Percentiles rank a stretch among this genome's conserved stretches.
Conservation (phyloP, 1,139 yeast species). For the Candida buenavistaensis region DNA sequence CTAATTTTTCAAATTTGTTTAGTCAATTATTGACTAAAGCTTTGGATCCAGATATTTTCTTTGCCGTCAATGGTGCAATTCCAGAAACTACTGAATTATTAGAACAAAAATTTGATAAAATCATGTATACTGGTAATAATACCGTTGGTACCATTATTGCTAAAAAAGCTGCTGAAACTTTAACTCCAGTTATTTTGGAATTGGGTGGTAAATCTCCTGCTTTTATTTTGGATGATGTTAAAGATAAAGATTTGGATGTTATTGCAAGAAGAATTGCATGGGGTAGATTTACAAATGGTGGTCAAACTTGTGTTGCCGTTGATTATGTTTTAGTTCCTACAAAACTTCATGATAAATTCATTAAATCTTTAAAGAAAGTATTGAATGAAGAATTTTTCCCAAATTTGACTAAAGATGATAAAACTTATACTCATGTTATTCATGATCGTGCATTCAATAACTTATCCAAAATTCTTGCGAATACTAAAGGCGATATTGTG, state of each 20-base stretch:
- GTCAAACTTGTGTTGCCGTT: constrained; percentile 89
- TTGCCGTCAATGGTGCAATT: constrained; percentile 72
- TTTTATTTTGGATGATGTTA: constrained; percentile 56
- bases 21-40: constrained; percentile 55
- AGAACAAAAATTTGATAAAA: constrained; percentile 72
- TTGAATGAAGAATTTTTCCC: constrained; percentile 47
- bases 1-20: constrained; percentile 58
- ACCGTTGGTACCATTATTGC: constrained; percentile 78
- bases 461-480: constrained; percentile 44
- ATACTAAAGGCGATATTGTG: constrained; percentile 59
- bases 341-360: constrained; percentile 53
- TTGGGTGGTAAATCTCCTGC: constrained; percentile 95
- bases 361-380: constrained; percentile 42
- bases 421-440: constrained; percentile 60
- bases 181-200: constrained; percentile 82
- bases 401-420: constrained; percentile 28
- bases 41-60: constrained; percentile 56
- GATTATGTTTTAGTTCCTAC: constrained; percentile 76
- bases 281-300: constrained; percentile 81
- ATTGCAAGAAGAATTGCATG: constrained; percentile 72
- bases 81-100: constrained; percentile 69
- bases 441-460: constrained; percentile 59
- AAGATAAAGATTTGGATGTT: constrained; percentile 43
- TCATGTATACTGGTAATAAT: constrained; percentile 83
- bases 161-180: constrained; percentile 75